Percentiles rank a stretch among this genome's conserved stretches.
These are phyloP conservation scores for Ophiostoma quercus DNA, from an alignment of 2,329 filamentous ascomycete genomes.

Conservation along the genomic window DNA sequence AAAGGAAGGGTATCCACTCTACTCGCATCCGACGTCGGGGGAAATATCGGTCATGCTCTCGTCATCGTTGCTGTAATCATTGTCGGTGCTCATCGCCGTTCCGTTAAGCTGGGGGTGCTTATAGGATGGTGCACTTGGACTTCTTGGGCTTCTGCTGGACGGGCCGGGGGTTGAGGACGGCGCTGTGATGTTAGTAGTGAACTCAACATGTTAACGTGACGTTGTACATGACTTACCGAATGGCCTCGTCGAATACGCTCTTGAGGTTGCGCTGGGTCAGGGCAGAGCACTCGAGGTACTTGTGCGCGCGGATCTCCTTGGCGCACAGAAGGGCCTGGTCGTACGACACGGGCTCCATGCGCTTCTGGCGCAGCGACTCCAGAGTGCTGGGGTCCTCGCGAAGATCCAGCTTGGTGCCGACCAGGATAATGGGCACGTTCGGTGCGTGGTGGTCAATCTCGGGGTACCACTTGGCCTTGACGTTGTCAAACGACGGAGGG, in stretches of 20 bases:
- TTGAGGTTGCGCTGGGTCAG: slow-evolving; percentile 95
- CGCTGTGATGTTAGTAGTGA: slow-evolving; percentile 41
- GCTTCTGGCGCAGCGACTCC: slow-evolving; percentile 78
- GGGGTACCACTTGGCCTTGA: slow-evolving; percentile 98
- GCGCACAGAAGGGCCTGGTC: slow-evolving; percentile 83
- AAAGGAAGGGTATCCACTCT: slow-evolving; percentile 29
- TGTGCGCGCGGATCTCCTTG: slow-evolving; percentile 92
- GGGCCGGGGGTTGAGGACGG: slow-evolving; percentile 65
- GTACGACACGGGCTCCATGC: slow-evolving; percentile 95
- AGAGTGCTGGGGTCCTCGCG: slow-evolving; percentile 80
- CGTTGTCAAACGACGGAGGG: slow-evolving; percentile 97
- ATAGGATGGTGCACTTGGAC: slow-evolving; percentile 66
- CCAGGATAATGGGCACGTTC: slow-evolving; percentile 90
- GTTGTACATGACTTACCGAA: slow-evolving; percentile 62
- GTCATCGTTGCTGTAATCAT: slow-evolving; percentile 16
- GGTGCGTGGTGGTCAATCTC: slow-evolving; percentile 97
- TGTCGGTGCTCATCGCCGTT: slow-evolving; percentile 14
- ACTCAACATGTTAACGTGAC: no score
- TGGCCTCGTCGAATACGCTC: slow-evolving; percentile 97
- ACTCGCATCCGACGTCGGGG: slow-evolving; percentile 19
- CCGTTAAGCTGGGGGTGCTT: slow-evolving; percentile 32
- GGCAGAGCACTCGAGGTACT: slow-evolving; percentile 97
- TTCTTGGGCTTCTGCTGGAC: slow-evolving; percentile 55
- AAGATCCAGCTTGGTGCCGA: slow-evolving; percentile 94
- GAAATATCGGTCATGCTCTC: slow-evolving; percentile 7